A percentile compares a stretch with the other conserved stretches of the same genome.
Evolutionary conservation across 495 filamentous ascomycete species (phyloP).

Genomic region (Tuber calosporum): DNA sequence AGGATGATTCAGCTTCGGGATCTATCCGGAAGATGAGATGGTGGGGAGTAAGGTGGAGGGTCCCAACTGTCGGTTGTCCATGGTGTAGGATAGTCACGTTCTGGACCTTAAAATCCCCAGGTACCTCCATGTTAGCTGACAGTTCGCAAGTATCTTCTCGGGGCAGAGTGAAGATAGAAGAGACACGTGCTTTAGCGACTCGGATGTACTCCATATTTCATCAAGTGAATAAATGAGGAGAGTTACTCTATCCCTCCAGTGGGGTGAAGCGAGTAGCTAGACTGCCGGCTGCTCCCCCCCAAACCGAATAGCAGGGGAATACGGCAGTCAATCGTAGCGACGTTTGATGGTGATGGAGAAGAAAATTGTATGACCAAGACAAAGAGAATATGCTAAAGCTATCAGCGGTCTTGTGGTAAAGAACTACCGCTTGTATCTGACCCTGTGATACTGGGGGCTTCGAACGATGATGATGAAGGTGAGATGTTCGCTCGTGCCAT

Average conservation of each 20-base stretch:
- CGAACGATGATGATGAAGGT: not conserved
- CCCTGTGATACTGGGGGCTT: not conserved
- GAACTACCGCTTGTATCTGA: not conserved
- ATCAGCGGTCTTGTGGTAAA: not conserved
- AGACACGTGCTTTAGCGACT: conserved; percentile 35
- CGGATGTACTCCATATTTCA: conserved; percentile 40
- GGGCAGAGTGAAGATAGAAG: not conserved
- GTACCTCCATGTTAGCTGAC: conserved; percentile 7
- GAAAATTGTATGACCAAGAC: not conserved
- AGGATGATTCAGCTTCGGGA: conserved; percentile 9
- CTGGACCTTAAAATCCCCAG: conserved; percentile 49
- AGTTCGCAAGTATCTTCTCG: conserved; percentile 2
- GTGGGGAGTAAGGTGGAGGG: conserved; percentile 58
- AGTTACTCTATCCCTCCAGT: not conserved
- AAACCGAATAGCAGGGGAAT: not conserved
- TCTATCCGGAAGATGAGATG: conserved; percentile 57
- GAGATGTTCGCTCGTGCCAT: not conserved
- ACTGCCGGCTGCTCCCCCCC: not conserved
- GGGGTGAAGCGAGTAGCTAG: not conserved
- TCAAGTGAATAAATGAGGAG: not conserved
- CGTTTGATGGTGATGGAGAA: not conserved
- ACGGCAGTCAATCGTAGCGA: not conserved
- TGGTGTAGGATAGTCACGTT: conserved; percentile 58
- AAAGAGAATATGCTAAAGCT: not conserved
- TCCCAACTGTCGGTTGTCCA: conserved; percentile 55